phyloP scores from a whole-genome alignment of 2,329 filamentous ascomycete species.

The Cryoendolithus antarcticus region DNA sequence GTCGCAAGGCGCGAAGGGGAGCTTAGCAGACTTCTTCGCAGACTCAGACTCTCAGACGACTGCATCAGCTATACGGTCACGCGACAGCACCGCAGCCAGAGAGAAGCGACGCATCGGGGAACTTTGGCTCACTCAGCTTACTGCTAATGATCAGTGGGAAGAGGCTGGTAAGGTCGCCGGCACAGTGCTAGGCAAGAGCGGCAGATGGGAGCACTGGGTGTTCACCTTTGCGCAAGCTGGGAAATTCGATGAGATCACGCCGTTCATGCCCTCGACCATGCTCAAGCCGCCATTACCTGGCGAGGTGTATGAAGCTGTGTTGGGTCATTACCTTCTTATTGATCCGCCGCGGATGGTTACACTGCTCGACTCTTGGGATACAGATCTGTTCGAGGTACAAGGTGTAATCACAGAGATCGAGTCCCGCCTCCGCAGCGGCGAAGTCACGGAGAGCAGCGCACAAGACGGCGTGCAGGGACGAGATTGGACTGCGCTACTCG shows the following conservation, averaged over 20 bases:
- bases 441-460: conserved; percentile 62
- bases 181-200: conserved; percentile 65
- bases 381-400: conserved; percentile 69
- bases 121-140: conserved; percentile 79
- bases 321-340: conserved; percentile 74
- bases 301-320: conserved; percentile 75
- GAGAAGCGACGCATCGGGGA: conserved; percentile 89
- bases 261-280: conserved; percentile 66
- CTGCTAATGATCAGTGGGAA: conserved; percentile 62
- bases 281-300: conserved; percentile 67
- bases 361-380: conserved; percentile 70
- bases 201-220: conserved; percentile 91
- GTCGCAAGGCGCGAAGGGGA: conserved; percentile 25
- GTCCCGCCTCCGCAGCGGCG: conserved; percentile 64
- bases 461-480: conserved; percentile 56
- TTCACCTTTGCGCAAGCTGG: conserved; percentile 79
- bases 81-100: conserved; percentile 52
- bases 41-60: conserved; percentile 51
- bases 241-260: conserved; percentile 80
- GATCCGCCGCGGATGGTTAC: conserved; percentile 66
- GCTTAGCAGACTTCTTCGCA: conserved; percentile 36
- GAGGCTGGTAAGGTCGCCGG: conserved; percentile 69
- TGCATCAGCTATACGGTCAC: conserved; percentile 45
- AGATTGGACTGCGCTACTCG: conserved; percentile 85
- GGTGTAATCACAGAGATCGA: conserved; percentile 68